These are phyloP conservation scores for Cicer arietinum DNA, from an alignment of 306 rosid genomes.

Conservation along the genomic window DNA sequence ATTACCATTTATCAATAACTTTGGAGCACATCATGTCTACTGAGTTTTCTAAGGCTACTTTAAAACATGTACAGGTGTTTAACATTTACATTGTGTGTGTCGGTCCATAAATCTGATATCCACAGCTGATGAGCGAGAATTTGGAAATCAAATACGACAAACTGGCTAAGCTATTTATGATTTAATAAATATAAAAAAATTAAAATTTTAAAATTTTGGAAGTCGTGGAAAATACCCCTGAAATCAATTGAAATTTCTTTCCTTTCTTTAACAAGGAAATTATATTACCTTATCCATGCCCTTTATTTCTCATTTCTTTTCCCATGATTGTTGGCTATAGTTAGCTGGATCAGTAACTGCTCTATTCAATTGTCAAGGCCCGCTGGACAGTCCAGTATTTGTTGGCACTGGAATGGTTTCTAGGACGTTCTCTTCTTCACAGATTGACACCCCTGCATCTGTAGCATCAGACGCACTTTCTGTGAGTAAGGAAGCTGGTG, in stretches of 20 bases:
- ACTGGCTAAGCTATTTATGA: slow-evolving; percentile 19
- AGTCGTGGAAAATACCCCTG: slow-evolving; percentile 1
- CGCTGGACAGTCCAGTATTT: slow-evolving; percentile 85
- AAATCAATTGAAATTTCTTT: slow-evolving; percentile 27
- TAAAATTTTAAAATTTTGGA: slow-evolving; percentile 10
- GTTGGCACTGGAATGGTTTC: slow-evolving; percentile 99
- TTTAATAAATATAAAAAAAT: background rate
- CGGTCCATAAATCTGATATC: slow-evolving; percentile 13
- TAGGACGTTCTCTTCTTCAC: slow-evolving; percentile 70
- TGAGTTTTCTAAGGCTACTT: background rate
- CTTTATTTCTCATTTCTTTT: slow-evolving; percentile 37
- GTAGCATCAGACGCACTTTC: slow-evolving; percentile 78
- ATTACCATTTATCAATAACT: background rate
- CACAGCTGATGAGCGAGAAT: slow-evolving; percentile 3
- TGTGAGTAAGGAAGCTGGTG: slow-evolving; percentile 88
- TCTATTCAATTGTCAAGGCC: slow-evolving; percentile 98
- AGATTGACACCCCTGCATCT: slow-evolving; percentile 66
- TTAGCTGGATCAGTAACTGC: slow-evolving; percentile 95
- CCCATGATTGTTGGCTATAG: slow-evolving; percentile 58
- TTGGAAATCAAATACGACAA: slow-evolving; percentile 11
- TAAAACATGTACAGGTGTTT: background rate
- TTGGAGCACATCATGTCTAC: background rate
- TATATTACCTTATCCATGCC: slow-evolving; percentile 16
- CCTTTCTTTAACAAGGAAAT: slow-evolving; percentile 9
- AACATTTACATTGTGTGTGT: slow-evolving; percentile 1